Evolutionary conservation across 1,139 yeast genomes (phyloP).

Genomic region (Yamadazyma sp.): DNA sequence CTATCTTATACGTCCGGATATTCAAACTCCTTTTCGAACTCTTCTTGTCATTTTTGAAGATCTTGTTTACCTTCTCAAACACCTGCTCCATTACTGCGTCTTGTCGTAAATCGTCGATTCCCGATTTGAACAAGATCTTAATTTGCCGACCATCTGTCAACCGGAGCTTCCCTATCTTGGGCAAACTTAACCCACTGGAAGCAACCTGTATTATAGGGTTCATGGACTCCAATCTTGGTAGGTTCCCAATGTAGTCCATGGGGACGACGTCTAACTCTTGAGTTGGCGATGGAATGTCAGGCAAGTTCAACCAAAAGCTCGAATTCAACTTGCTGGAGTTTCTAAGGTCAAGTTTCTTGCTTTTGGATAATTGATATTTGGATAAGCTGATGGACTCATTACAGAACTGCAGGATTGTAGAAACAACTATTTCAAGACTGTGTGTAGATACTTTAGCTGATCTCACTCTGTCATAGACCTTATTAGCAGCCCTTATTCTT

Average conservation of each 20-base stretch:
- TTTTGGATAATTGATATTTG: constrained; percentile 37
- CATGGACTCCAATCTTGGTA: constrained; percentile 50
- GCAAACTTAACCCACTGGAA: constrained; percentile 79
- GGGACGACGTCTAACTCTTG: constrained; percentile 39
- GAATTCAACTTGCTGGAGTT: constrained; percentile 39
- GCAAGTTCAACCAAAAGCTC: constrained; percentile 59
- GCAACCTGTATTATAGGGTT: constrained; percentile 58
- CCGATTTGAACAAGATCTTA: constrained; percentile 72
- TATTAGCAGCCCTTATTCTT: constrained; percentile 41
- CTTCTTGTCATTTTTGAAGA: constrained; percentile 57
- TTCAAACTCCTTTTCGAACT: constrained; percentile 57
- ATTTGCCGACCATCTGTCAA: constrained; percentile 59
- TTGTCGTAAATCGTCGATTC: constrained; percentile 89
- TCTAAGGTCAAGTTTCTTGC: constrained; percentile 34
- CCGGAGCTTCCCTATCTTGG: constrained; percentile 65
- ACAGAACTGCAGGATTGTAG: constrained; percentile 46
- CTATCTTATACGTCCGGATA: constrained; percentile 83
- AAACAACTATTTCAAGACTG: constrained; percentile 3
- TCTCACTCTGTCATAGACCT: constrained; percentile 2
- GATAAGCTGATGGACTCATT: constrained; percentile 55
- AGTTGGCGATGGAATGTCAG: constrained; percentile 73
- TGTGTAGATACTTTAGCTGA: background rate
- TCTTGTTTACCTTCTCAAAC: constrained; percentile 79
- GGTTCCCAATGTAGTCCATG: constrained; percentile 28
- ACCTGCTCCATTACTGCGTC: constrained; percentile 98